Percentiles rank a stretch among this genome's conserved stretches.
Evolutionary conservation across 164 flowering plant genomes (phyloP).

Genomic region (Dillenia turbinata): DNA sequence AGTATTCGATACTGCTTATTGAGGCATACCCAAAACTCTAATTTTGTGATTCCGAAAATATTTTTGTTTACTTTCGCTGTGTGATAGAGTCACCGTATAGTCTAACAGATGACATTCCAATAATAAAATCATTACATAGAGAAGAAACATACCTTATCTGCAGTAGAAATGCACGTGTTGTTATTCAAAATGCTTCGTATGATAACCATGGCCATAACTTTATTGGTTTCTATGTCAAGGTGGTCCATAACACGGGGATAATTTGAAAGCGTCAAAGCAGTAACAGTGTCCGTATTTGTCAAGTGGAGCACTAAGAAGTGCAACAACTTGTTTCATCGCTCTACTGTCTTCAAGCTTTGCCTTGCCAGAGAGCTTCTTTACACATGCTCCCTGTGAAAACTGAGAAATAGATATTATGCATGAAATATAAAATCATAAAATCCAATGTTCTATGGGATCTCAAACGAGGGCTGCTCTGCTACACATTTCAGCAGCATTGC

Average conservation of each 20-base stretch:
- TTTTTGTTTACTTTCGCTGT: no score
- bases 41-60: no score
- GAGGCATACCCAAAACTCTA: no score
- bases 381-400: conserved; percentile 77
- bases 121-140: neutral
- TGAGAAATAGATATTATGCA: no score
- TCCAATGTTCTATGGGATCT: no score
- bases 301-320: conserved; percentile 94
- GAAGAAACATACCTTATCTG: conserved; percentile 58
- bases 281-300: conserved; percentile 88
- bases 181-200: conserved; percentile 92
- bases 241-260: conserved; percentile 94
- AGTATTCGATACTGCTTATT: no score
- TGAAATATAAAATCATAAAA: no score
- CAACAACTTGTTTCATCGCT: conserved; percentile 94
- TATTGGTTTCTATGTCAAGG: conserved; percentile 85
- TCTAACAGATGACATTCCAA: neutral
- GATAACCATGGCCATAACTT: conserved; percentile 93
- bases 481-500: no score
- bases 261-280: conserved; percentile 81
- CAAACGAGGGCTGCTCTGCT: no score
- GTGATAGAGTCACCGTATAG: no score
- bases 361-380: conserved; percentile 70
- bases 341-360: conserved; percentile 74
- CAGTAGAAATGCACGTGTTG: conserved; percentile 66